phyloP scores from a whole-genome alignment of 1,284 basidiomycete species.

The Takashimella tepidaria region DNA sequence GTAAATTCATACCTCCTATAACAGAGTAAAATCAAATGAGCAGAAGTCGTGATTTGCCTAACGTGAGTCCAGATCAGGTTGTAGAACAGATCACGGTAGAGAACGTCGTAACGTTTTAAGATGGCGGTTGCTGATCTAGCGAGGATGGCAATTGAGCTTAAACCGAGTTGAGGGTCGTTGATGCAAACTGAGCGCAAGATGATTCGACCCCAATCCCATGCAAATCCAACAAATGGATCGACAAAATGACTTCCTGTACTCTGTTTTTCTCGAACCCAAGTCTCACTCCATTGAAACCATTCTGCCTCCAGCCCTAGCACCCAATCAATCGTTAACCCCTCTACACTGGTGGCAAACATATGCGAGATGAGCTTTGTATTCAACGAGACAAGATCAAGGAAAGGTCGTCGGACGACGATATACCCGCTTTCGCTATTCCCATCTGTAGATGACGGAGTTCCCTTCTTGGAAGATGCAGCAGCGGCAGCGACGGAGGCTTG shows the following conservation, averaged over 20 bases:
- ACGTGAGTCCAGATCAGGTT: constrained; percentile 18
- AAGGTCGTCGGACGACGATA: constrained; percentile 10
- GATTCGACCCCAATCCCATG: constrained; percentile 20
- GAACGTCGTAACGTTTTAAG: constrained; percentile 10
- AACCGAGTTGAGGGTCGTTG: constrained; percentile 11
- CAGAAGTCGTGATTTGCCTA: constrained; percentile 15
- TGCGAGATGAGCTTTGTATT: constrained; percentile 17
- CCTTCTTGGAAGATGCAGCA: neutral
- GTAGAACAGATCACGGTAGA: constrained; percentile 11
- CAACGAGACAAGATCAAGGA: constrained; percentile 15
- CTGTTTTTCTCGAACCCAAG: constrained; percentile 10
- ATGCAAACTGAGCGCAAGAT: constrained; percentile 9
- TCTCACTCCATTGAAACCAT: constrained; percentile 11
- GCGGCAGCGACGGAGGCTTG: too few relatives aligned
- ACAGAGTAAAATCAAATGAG: constrained; percentile 18
- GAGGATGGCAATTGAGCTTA: constrained; percentile 16
- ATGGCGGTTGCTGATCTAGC: constrained; percentile 16
- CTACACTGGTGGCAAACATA: constrained; percentile 11
- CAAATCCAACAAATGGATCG: constrained; percentile 10
- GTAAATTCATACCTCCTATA: constrained; percentile 18
- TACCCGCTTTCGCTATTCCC: too few relatives aligned
- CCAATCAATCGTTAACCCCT: constrained; percentile 13
- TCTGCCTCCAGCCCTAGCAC: constrained; percentile 12
- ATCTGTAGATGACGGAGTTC: neutral
- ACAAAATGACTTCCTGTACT: constrained; percentile 10